Percentiles rank a stretch among this genome's conserved stretches.
These are phyloP conservation scores for Actinidia arguta DNA, from an alignment of 179 eudicot genomes.

Conservation along the genomic window DNA sequence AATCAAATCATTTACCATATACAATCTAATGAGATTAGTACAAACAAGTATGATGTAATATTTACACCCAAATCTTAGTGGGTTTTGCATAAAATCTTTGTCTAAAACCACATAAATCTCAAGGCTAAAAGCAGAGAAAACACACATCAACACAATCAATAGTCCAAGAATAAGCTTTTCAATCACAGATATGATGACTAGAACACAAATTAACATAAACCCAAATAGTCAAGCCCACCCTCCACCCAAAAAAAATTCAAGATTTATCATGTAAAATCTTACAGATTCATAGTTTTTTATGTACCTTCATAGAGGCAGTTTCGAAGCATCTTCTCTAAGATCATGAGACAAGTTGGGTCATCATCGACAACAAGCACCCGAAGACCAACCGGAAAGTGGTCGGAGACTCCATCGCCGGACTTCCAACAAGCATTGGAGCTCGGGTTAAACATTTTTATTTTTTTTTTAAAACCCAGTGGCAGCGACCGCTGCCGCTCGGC, in stretches of 20 bases:
- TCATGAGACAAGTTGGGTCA: conserved; percentile 74
- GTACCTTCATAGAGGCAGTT: conserved; percentile 45
- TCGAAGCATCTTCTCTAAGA: conserved; percentile 68
- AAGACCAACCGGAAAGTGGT: conserved; percentile 70
- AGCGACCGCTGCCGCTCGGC: no score
- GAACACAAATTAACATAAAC: conserved; percentile 13
- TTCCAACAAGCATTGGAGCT: background rate
- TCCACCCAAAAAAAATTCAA: background rate
- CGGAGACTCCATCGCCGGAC: conserved; percentile 39
- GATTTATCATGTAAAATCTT: no score
- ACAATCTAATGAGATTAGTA: conserved; percentile 7
- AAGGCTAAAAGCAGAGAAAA: background rate
- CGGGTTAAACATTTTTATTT: no score
- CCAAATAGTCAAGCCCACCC: conserved; percentile 29
- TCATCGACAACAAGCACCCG: conserved; percentile 75
- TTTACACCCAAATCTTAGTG: no score
- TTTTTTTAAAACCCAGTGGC: no score
- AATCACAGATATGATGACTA: conserved; percentile 9
- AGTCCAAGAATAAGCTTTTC: background rate
- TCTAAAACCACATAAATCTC: no score
- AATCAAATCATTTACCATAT: background rate
- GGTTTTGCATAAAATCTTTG: background rate
- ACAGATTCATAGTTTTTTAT: no score
- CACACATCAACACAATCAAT: background rate
- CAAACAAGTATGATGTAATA: no score